These are phyloP conservation scores for Prosopis cineraria DNA, from an alignment of 306 rosid genomes.

Conservation along the genomic window DNA sequence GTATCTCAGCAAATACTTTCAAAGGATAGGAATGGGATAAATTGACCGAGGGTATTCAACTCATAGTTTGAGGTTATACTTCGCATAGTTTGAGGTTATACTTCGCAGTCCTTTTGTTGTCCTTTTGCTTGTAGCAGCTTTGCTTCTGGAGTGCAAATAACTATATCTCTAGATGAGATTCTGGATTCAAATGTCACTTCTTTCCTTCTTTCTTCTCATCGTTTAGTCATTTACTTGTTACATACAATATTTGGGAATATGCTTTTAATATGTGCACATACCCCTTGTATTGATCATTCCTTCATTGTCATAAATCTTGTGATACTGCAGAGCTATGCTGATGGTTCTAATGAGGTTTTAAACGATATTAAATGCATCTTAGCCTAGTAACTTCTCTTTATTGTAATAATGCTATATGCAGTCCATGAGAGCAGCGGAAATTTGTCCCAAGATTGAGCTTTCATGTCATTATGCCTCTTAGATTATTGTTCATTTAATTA, in stretches of 20 bases:
- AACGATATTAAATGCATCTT: background rate
- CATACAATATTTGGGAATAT: background rate
- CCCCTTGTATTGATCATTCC: conserved; percentile 1
- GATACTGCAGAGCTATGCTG: background rate
- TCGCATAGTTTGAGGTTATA: conserved; percentile 7
- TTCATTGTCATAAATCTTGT: background rate
- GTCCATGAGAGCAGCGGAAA: background rate
- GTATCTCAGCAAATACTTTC: conserved; percentile 12
- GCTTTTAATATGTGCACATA: background rate
- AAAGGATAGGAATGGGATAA: conserved; percentile 15
- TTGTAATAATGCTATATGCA: background rate
- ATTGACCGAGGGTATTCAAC: conserved; percentile 8
- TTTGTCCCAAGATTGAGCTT: background rate
- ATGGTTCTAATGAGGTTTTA: background rate
- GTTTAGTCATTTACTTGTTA: background rate
- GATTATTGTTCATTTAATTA: background rate
- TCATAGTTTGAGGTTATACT: background rate
- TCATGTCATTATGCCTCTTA: background rate
- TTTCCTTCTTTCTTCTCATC: background rate
- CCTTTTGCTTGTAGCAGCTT: conserved; percentile 17
- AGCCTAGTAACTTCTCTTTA: background rate
- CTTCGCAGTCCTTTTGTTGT: background rate
- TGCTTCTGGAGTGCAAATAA: background rate
- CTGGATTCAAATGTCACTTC: background rate
- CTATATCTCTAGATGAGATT: conserved; percentile 6